A percentile compares a stretch with the other conserved stretches of the same genome.
These are phyloP conservation scores for Acorus gramineus DNA, from an alignment of 106 monocot species.

Conservation along the genomic window DNA sequence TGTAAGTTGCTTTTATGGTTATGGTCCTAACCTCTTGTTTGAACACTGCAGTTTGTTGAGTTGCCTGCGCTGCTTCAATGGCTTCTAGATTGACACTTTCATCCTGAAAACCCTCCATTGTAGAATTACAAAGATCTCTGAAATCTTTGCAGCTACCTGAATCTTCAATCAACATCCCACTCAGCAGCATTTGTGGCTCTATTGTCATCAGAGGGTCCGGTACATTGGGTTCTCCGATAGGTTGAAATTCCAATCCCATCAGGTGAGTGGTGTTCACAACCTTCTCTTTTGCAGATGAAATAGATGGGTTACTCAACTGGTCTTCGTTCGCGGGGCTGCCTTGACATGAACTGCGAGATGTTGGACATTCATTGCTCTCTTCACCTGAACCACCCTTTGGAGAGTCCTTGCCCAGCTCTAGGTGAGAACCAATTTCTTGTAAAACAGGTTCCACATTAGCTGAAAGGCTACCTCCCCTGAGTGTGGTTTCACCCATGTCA, in stretches of 20 bases:
- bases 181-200: slow-evolving; percentile 13
- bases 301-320: not conserved
- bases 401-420: slow-evolving; percentile 14
- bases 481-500: too few species aligned
- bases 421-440: slow-evolving; percentile 5
- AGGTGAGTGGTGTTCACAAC: not conserved
- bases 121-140: slow-evolving; percentile 26
- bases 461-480: not conserved
- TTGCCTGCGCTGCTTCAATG: not conserved
- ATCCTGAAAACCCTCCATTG: slow-evolving; percentile 6
- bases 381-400: slow-evolving; percentile 34
- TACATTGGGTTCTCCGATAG: not conserved
- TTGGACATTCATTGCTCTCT: slow-evolving; percentile 21
- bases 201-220: not conserved
- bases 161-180: slow-evolving; percentile 36
- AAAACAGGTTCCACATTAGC: slow-evolving; percentile 1
- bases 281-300: slow-evolving; percentile 6
- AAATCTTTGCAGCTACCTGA: slow-evolving; percentile 59
- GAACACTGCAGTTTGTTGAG: too few species aligned
- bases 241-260: slow-evolving; percentile 3
- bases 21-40: slow-evolving; percentile 19
- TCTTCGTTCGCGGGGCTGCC: slow-evolving; percentile 19
- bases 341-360: slow-evolving; percentile 43
- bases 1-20: slow-evolving; percentile 52
- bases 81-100: not conserved